phyloP scores from a whole-genome alignment of 495 filamentous ascomycete genomes.

The Cryomyces antarcticus region DNA sequence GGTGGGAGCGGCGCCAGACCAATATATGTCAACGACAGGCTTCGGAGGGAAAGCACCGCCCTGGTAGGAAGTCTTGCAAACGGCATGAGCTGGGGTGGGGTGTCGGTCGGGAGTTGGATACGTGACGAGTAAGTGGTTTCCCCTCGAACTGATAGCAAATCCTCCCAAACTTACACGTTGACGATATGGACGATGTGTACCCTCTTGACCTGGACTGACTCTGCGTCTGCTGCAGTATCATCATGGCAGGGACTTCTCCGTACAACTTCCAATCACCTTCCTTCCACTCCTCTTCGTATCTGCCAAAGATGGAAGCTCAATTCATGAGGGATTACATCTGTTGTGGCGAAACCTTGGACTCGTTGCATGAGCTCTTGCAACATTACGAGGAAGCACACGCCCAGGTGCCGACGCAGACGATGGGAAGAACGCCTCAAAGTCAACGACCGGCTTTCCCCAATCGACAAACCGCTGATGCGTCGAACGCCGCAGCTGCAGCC shows the following conservation, averaged over 20 bases:
- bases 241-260: constrained; percentile 92
- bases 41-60: constrained; percentile 64
- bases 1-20: constrained; percentile 63
- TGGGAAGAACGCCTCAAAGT: constrained; percentile 21
- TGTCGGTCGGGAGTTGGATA: constrained; percentile 92
- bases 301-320: constrained; percentile 90
- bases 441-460: constrained; percentile 31
- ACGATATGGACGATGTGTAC: not conserved
- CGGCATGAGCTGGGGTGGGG: constrained; percentile 95
- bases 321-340: constrained; percentile 94
- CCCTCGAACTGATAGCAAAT: not conserved
- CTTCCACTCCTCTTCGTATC: constrained; percentile 91
- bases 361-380: constrained; percentile 82
- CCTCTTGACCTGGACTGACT: constrained; percentile 6
- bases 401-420: constrained; percentile 15
- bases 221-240: constrained; percentile 29
- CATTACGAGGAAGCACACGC: constrained; percentile 94
- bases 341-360: constrained; percentile 69
- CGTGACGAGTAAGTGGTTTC: constrained; percentile 73
- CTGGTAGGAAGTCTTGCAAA: constrained; percentile 53
- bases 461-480: constrained; percentile 1
- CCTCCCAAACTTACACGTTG: not conserved
- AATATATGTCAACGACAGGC: constrained; percentile 61
- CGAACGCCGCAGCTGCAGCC: no score
- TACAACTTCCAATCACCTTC: constrained; percentile 81